Percentiles rank a stretch among this genome's conserved stretches.
These are phyloP conservation scores for Plantago ovata DNA, from an alignment of 257 asterid species.

Conservation along the genomic window DNA sequence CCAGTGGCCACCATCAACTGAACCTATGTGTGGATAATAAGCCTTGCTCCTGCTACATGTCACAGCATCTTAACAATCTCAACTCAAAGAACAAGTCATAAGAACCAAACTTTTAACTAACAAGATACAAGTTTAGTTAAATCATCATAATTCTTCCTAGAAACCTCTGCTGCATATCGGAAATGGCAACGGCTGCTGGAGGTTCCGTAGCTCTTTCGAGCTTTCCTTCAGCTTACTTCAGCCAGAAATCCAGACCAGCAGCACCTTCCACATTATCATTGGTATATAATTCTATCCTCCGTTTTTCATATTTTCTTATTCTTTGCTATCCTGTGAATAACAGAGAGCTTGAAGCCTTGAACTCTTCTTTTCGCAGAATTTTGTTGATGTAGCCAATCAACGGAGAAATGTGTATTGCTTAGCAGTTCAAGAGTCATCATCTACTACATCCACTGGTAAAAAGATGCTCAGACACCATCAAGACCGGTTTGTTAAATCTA, in stretches of 20 bases:
- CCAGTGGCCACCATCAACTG: slow-evolving; percentile 36
- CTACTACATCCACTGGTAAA: slow-evolving; percentile 9
- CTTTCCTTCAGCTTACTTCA: slow-evolving; percentile 35
- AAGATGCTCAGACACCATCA: too few species aligned
- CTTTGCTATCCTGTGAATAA: not conserved
- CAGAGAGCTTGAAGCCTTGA: not conserved
- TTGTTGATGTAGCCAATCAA: slow-evolving; percentile 16
- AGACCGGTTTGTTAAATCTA: too few species aligned
- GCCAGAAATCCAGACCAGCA: slow-evolving; percentile 26
- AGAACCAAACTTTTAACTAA: not conserved
- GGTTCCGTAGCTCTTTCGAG: slow-evolving; percentile 37
- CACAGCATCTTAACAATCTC: slow-evolving; percentile 11
- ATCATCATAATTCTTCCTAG: not conserved
- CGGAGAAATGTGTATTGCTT: slow-evolving; percentile 9
- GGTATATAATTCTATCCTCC: slow-evolving; percentile 15
- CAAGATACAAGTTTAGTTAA: not conserved
- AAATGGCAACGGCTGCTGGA: slow-evolving; percentile 42
- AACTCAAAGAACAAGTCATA: slow-evolving; percentile 4
- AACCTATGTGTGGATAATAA: slow-evolving; percentile 36
- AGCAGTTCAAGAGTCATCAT: slow-evolving; percentile 15
- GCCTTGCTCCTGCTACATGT: slow-evolving; percentile 29
- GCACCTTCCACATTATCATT: slow-evolving; percentile 23
- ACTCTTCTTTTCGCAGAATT: slow-evolving; percentile 11
- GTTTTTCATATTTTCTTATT: not conserved
- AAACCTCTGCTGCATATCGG: slow-evolving; percentile 3